Evolutionary conservation across 106 monocot genomes (phyloP), one percentile per base, ranked within the genome.

Genomic region (Iris macrosiphon): DNA sequence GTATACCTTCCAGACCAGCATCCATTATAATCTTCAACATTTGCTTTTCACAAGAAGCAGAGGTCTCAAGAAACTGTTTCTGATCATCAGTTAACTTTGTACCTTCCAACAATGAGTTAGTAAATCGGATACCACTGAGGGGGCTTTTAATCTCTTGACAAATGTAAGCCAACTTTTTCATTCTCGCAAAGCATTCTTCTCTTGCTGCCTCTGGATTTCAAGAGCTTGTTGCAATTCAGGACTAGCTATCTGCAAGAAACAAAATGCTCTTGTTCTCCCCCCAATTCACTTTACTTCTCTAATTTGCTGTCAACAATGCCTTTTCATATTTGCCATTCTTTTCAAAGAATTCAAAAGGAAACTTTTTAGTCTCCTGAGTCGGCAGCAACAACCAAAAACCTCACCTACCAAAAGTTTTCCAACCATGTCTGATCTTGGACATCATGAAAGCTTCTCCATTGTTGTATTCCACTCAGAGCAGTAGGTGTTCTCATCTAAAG

Each of bases 381-480:
- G 73, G 58, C 90, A 91, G 54, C 55, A 75, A 66, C 78, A 67
- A 7, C 90, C 90, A 72, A 85, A 91, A 33, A 85, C 64, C 61
- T 91, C 85, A 16, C 90, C 90, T 24, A 78, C 78, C 19, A 91
- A 50, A 39, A 85, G 48, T 58, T 91, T 91, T 30, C 90, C 80
- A 17, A 63, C 69, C 60, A 81, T 55, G 18, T 91, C 78, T 24
- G 52, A 65, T 72, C 74, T 75, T 21, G 75, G 57, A 77, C 78
- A 85, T 23, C 90, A 81, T 32, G 78, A 85, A 28, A 91, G 78
- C 55, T 75, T 91, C 47, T 85, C 90, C 81, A 85, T 91, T n/a
- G 90, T 78, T 27, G 51, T 72, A 53, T 91, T 91, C 85, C 90
- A 91, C 43, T 91, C 90, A n/a, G 85, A 91, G 33, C 90, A 85